Evolutionary conservation across 1,284 basidiomycete species (phyloP), one percentile per base, ranked within the genome.

Genomic region (Sporisorium exsertum): DNA sequence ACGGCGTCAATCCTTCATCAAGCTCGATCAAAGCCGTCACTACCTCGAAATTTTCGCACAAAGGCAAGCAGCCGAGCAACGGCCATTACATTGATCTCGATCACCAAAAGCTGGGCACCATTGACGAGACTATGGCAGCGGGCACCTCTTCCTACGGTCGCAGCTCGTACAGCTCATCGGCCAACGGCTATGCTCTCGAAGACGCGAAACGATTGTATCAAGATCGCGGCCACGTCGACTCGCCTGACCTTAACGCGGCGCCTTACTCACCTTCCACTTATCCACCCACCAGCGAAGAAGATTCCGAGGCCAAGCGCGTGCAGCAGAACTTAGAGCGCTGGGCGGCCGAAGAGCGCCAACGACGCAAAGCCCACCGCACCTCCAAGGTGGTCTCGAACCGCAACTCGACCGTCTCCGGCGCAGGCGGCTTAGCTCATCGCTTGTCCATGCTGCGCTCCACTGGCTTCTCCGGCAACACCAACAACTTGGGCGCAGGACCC

Each of bases 311-410:
- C 16, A 74, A 72, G 49, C 68, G 74, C 16, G 75, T 80, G 13
- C 72, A 80, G 49, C 63, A 73, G 43, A 81, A 81, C 26, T 50
- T 81, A 16, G 79, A 79, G 40, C 71, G 79, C 4, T 81, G 79
- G 79, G 79, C 77, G 7, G 70, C 74, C 5, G 77, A 79, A 45
- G 79, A 81, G 51, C 60, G 71, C 13, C 74, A 75, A 52, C 40
- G 77, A 33, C 71, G 79, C 22, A 81, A 81, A 52, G 79, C 79
- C 9, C 72, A 75, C n/a, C 61, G 79, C 7, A 50, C 72, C 7
- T 79, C 77, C 37, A 73, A 74, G 59, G 58, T 67, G 22, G 20
- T 58, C 12, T 37, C 67, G 27, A 63, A 65, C 20, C 67, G 66
- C 43, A 53, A 50, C 18, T 59, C 64, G 42, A 46, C 58, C 52